Evolutionary conservation across 495 filamentous ascomycete species (phyloP), one percentile per base, ranked within the genome.

Genomic region (Hyaloscypha variabilis): DNA sequence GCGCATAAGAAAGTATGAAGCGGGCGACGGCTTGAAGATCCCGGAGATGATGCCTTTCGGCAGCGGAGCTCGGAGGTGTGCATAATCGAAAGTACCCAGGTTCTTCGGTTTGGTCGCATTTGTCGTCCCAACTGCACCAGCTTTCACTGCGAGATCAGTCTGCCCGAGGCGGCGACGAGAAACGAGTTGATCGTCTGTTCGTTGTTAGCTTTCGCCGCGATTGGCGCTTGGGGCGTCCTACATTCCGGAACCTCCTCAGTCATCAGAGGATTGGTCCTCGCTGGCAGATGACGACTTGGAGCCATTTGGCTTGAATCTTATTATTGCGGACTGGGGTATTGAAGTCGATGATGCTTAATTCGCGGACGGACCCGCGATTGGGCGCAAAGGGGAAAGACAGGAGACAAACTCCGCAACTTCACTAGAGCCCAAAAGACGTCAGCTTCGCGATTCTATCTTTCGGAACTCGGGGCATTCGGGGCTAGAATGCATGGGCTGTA

Each of bases 1-100:
- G 75, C 96, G 88, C 95, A 99, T 99, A 67, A 99, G 79, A 74
- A 97, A 99, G 77, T 99, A 99, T 23, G 91, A 93, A 72, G 92
- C 91, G 4, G 94, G 94, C 46, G 85, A 82, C 14, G 89, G 87
- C 58, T 89, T 90, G 79, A 97, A 98, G 70, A 99, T 94, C 72
- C 94, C 94, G 25, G 93, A 96, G 46, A 87, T 87, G 68, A 98
- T 86, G 62, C 93, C 90, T 75, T 90, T 90, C 26, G 96, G 95
- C 59, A 99, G 79, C 19, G 96, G 93, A 63, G 91, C 93, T 66
- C 94, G 90, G 54, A 99, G 83, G 72, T 98, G 95, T 70, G 93
- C 95, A 77, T 98, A 99, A 77, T 97, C 94, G 73, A 99, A 97
- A 28, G 86, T 85, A 36, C 92, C 92, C 58, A 94, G 75, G 68